Base-by-base conservation (phyloP, 257 asterid species). In the Orobanche coerulescens region DNA sequence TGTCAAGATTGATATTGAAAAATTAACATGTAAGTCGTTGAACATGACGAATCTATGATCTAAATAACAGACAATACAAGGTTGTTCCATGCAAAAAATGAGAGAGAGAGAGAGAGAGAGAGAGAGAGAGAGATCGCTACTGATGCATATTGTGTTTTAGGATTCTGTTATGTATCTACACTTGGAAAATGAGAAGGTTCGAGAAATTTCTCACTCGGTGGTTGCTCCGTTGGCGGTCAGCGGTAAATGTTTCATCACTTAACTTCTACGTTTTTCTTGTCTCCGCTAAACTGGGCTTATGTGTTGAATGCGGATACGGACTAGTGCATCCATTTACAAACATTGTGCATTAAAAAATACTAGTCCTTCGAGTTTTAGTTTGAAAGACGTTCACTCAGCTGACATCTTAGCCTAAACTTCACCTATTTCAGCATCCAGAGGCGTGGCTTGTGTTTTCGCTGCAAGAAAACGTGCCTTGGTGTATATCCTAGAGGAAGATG, bases 401-500 rank as follows among this genome's bases (percentile, higher is more conserved):
- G 57, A 74, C 25, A 56, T 40, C 44, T 42, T 3, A 6, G 47
- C 60, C 13, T 58, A 53, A 60, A 51, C 22, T 48, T 68, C 30
- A n/a, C n/a, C 39, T 58, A 18, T 75, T 58, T 76, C 95, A 88
- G 98, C 91, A 69, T 86, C 97, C 2, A 84, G 98, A 82, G 97
- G 97, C 0, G 89, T 91, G 58, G 95, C 95, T 46, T 91, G 97
- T 70, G 87, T 91, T 64, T 88, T 88, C 58, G 81, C 84, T 64
- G 85, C 85, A 43, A 80, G 87, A 68, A 93, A 84, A 66, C 97
- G 95, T 18, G 95, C 95, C 1, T 59, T 93, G 84, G 95, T 89
- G 64, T 93, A 88, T 74, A 93, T 89, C 51, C 81, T 93, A 22
- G 98, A 92, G 62, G 98, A 92, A 83, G 97, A 92, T 61, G 97